Conservation (phyloP, 1,139 yeast genomes). For the Saccharomyces hybrid region DNA sequence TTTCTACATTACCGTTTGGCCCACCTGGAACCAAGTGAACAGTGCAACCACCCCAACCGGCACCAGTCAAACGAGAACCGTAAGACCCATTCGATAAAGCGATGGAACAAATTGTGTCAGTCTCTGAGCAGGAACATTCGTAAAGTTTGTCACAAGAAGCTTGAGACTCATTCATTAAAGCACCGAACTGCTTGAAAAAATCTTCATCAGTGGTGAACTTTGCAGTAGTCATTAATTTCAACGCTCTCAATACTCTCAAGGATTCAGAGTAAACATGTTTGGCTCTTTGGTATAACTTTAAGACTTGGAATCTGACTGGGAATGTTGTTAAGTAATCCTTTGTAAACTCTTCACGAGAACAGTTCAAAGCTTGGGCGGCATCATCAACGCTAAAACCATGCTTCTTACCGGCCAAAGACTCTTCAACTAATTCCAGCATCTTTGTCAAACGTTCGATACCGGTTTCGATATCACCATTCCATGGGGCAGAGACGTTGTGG, state of each 20-base stretch:
- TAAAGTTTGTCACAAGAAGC: conserved; percentile 41
- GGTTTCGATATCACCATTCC: conserved; percentile 43
- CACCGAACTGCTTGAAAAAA: conserved; percentile 41
- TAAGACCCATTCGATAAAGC: conserved; percentile 51
- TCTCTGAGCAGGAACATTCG: conserved; percentile 50
- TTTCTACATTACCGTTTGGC: conserved; percentile 37
- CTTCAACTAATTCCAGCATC: conserved; percentile 41
- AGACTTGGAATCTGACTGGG: conserved; percentile 49
- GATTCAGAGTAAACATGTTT: conserved; percentile 60
- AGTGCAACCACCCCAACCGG: conserved; percentile 73
- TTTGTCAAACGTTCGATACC: conserved; percentile 37
- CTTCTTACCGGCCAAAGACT: conserved; percentile 31
- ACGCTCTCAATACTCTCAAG: conserved; percentile 47
- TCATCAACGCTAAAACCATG: conserved; percentile 47
- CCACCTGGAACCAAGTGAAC: conserved; percentile 50
- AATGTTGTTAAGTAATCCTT: conserved; percentile 42
- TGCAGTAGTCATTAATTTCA: conserved; percentile 34
- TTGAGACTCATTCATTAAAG: conserved; percentile 54
- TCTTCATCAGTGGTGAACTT: conserved; percentile 11
- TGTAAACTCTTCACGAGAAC: conserved; percentile 39
- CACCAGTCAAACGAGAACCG: conserved; percentile 70
- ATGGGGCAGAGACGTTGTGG: conserved; percentile 30
- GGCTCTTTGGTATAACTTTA: conserved; percentile 53
- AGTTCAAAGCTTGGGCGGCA: conserved; percentile 40
- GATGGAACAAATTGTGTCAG: conserved; percentile 45